Evolutionary conservation across 2,329 filamentous ascomycete genomes (phyloP), one percentile per base, ranked within the genome.

Genomic region (Pseudogymnoascus sp.): DNA sequence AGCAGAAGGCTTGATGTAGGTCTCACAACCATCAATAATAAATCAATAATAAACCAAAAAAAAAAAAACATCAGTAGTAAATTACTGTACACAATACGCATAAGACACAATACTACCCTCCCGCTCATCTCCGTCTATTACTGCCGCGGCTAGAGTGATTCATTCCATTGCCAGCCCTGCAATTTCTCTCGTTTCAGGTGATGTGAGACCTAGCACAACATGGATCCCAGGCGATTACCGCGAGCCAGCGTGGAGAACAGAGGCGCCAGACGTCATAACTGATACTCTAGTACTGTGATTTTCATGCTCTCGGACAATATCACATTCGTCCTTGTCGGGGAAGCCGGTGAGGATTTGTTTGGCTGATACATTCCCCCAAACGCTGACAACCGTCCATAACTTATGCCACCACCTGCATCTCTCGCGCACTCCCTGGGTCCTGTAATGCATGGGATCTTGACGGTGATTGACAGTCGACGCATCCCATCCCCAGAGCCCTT

Each of bases 111-210:
- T 53, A 53, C 8, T 31, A 53, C 43, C 22, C 19, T 10, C 11
- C 24, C 14, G 24, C 43, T 53, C 43, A 53, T 53, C 43, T 53
- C 43, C 43, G 43, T 53, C 24, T 7, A 28, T 16, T 16, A 8
- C 14, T 6, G 43, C 43, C 43, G 24, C 43, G 43, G 14, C 14
- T 53, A 53, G 24, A 53, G 43, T 53, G 43, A 28, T 28, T 53
- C 43, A 46, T 46, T 46, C 41, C 41, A 46, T 12, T 46, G 12
- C 43, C 31, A 53, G 43, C 43, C 43, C 46, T 53, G 46, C 24
- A 53, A 53, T 53, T 53, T 53, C 46, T 53, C 26, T 53, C 46
- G 46, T 53, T 53, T 53, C 46, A 53, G 46, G 46, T 16, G n/a
- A 53, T 53, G 46, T 53, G 46, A 53, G 46, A 53, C 46, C 46